These are phyloP conservation scores for Pontederia paniculata DNA, from an alignment of 176 grass and related monocot genomes.

Conservation along the genomic window DNA sequence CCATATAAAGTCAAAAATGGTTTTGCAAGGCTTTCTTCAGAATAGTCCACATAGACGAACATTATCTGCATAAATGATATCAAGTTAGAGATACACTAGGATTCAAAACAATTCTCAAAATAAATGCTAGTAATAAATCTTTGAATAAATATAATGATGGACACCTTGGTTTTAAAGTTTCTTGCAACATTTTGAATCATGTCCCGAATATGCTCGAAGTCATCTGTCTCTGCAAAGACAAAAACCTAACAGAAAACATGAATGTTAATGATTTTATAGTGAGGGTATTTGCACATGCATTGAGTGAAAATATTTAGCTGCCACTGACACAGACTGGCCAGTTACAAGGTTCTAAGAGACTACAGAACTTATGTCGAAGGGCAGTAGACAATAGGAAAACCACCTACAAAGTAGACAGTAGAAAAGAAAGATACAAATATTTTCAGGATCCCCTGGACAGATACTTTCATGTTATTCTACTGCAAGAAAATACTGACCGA, in stretches of 20 bases:
- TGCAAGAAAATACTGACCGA: too few relatives aligned
- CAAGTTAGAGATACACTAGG: neutral
- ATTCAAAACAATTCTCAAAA: neutral
- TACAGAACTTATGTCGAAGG: too few relatives aligned
- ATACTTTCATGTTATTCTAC: too few relatives aligned
- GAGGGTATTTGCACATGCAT: constrained; percentile 10
- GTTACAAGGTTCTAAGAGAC: neutral
- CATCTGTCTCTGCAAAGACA: constrained; percentile 65
- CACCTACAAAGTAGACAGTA: too few relatives aligned
- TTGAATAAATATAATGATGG: constrained; percentile 3
- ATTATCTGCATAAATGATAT: constrained; percentile 52
- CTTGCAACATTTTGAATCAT: constrained; percentile 53
- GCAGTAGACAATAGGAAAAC: too few relatives aligned
- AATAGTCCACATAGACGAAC: constrained; percentile 79
- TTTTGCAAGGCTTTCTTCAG: constrained; percentile 95
- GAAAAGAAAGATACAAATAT: too few relatives aligned
- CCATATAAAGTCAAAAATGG: constrained; percentile 84
- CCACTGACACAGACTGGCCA: neutral
- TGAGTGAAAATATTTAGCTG: neutral
- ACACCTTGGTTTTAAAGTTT: constrained; percentile 86
- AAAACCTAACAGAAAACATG: constrained; percentile 51
- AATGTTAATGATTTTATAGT: constrained; percentile 19
- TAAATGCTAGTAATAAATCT: neutral
- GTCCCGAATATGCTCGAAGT: constrained; percentile 56
- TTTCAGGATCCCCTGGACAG: too few relatives aligned